These are phyloP conservation scores for Spirogloea muscicola DNA, from an alignment of 139 green algal genomes.

Conservation along the genomic window DNA sequence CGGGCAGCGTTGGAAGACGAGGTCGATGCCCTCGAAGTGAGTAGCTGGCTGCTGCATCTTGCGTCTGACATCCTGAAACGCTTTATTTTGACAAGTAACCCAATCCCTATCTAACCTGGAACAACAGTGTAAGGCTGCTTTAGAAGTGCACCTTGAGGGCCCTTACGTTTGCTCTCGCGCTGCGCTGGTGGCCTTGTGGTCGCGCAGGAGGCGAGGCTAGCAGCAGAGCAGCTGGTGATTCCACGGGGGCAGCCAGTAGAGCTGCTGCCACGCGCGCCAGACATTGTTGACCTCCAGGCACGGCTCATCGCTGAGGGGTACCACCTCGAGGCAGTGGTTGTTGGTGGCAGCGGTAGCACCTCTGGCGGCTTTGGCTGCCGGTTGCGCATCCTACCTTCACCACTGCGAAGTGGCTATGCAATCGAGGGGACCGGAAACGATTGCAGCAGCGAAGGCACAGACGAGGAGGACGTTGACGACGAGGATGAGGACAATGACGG, in stretches of 20 bases:
- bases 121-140: not conserved
- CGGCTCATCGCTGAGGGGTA: too few species aligned
- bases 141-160: not conserved
- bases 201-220: conserved; percentile 18
- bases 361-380: too few species aligned
- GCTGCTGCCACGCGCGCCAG: conserved; percentile 7
- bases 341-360: too few species aligned
- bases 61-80: not conserved
- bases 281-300: conserved; percentile 14
- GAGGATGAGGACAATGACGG: too few species aligned
- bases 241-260: conserved; percentile 5
- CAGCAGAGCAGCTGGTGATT: conserved; percentile 31
- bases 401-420: too few species aligned
- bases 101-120: conserved; percentile 2
- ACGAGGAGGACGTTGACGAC: too few species aligned
- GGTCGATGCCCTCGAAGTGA: conserved; percentile 40
- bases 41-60: too few species aligned
- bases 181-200: not conserved
- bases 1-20: conserved; percentile 38
- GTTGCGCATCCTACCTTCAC: too few species aligned
- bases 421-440: too few species aligned
- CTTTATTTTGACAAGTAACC: not conserved
- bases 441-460: too few species aligned
- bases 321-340: too few species aligned
- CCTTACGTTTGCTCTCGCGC: not conserved